phyloP scores from a whole-genome alignment of 1,284 basidiomycete genomes.

The Marasmius oreades region DNA sequence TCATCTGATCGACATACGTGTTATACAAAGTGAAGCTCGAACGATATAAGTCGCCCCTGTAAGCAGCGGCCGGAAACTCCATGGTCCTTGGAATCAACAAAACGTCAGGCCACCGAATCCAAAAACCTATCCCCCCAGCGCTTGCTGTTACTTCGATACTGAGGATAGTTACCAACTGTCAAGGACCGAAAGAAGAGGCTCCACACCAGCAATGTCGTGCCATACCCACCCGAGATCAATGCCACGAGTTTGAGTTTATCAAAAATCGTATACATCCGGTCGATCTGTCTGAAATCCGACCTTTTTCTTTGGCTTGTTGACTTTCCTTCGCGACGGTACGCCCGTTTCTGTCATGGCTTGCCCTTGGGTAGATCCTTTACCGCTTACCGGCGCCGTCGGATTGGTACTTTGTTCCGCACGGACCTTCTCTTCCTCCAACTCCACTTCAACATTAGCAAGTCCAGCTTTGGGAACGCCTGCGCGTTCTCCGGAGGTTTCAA shows the following conservation, averaged over 20 bases:
- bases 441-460: constrained; percentile 22
- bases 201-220: too few relatives aligned
- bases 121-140: not conserved
- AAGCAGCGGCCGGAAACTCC: too few relatives aligned
- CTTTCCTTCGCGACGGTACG: constrained; percentile 22
- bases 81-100: too few relatives aligned
- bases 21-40: too few relatives aligned
- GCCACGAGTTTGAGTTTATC: constrained; percentile 10
- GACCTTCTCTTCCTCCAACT: constrained; percentile 19
- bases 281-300: constrained; percentile 69
- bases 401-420: not conserved
- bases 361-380: not conserved
- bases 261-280: constrained; percentile 64
- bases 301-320: constrained; percentile 57
- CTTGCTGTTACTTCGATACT: not conserved
- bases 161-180: not conserved
- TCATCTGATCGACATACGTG: not conserved
- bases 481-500: not conserved
- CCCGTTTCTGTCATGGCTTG: not conserved
- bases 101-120: too few relatives aligned
- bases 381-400: constrained; percentile 3
- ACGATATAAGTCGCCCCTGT: too few relatives aligned
- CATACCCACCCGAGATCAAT: not conserved
- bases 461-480: constrained; percentile 2
- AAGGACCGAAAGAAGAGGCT: not conserved